Base-by-base conservation (phyloP, 805 yeast genomes). In the Pichia gijzeniarum region DNA sequence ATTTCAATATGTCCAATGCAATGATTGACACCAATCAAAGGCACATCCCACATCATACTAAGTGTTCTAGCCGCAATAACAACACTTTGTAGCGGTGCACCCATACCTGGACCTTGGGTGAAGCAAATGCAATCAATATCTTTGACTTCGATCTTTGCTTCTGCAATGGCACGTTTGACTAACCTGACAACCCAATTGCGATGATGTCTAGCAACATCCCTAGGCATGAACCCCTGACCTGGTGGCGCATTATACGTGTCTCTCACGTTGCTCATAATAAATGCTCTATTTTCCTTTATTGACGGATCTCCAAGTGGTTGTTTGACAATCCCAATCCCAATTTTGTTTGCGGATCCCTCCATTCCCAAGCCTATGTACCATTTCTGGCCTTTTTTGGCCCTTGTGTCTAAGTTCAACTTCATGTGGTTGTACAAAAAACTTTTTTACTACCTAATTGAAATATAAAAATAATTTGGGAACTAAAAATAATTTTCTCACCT, bases 61-160 rank as follows among this genome's bases (percentile, higher is more conserved):
- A 90, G 66, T 0, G 96, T 81, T 59, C 99, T 71, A 1, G 99
- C 98, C 1, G 95, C 95, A 40, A 93, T 73, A 3, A 84, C 98
- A 34, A 89, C 96, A 45, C 91, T 80, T 56, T 93, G 95, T 43
- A 93, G 68, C 0, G 99, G 99, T 1, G 98, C 98, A 2, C 99
- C 99, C 98, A 93, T 93, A 1, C 99, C 99, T 0, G 99, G 99
- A 5, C 99, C 99, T 64, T 85, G 95, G 1, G 99, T 93, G 62
- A 93, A 93, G 62, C 96, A 88, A 40, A 93, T 85, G 41, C 85
- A 82, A 63, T 85, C 90, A 5, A 83, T 58, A 38, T 85, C 85
- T 1, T 52, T 31, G 12, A 68, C 65, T 1, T 56, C 53, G 5
- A 87, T 57, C 0, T 66, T 62, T 1, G 95, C 82, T 35, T 82